Evolutionary conservation across 2,329 filamentous ascomycete species (phyloP), one percentile per base, ranked within the genome.

Genomic region (Colletotrichum sidae): DNA sequence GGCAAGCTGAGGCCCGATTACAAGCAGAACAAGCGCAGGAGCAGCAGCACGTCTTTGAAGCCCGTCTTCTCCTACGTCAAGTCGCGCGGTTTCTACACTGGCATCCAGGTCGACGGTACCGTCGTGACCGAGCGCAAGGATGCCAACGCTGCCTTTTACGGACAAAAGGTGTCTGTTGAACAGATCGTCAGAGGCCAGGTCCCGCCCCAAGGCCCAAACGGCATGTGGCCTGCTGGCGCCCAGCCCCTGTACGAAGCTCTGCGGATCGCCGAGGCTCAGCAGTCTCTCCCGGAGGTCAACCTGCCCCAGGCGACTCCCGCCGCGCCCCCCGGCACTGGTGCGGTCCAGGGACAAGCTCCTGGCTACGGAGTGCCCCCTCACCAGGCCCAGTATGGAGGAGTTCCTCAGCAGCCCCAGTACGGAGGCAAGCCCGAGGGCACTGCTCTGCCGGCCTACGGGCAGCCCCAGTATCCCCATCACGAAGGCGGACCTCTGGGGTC

Each of bases 81-180:
- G 80, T 94, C 91, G 52, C 88, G 93, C 56, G 94, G 94, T 5
- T 89, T 97, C 70, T 97, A 96, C 73, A 94, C 92, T 1, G 93
- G 93, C 37, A 86, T 97, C 1, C 92, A 94, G 72, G 85, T 97
- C 39, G 94, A 97, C 72, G 94, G 94, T 34, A 97, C 93, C 0
- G 87, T 97, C 10, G 85, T 97, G 53, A 92, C 95, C 34, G 92
- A 96, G 77, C 88, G 94, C 55, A 90, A 87, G n/a, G 92, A 95
- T 63, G 94, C 95, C 73, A 97, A 97, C 72, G 90, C 93, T 56
- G 86, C 87, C 6, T 97, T 97, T 73, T 97, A 96, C 75, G 90
- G 91, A 25, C 83, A 91, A n/a, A 70, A 73, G 5, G 72, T 86
- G 33, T 70, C 79, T 0, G 83, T 82, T 1, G 76, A 80, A 33